Base-by-base conservation (phyloP, 768 basidiomycete species). In the Pisolithus orientalis region DNA sequence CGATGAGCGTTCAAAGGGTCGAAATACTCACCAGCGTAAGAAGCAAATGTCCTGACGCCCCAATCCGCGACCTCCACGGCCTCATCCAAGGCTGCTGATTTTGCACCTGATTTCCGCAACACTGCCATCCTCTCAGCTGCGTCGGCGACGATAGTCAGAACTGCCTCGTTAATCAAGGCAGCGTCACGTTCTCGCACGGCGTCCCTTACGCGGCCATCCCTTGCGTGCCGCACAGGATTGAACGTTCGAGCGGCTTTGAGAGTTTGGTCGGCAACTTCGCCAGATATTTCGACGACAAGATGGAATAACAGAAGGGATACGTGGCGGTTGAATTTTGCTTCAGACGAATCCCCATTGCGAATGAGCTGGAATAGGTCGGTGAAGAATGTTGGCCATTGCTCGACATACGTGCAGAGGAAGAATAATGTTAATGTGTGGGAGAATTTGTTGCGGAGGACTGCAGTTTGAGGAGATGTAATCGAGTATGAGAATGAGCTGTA, bases 231-330 rank as follows among this genome's bases (percentile, higher is more conserved):
- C 46, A 75, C 80, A 7, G 76, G 71, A 50, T 75, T 83, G 65
- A 80, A 93, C 40, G 81, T 67, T 47, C 94, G 77, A 13, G 94
- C 94, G 47, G 89, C 79, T 70, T 95, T 93, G 61, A 98, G 83
- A 56, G 92, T 82, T 62, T 91, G 88, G 72, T 99, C 96, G 47
- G 92, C 92, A n/a, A 98, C 89, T 69, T 99, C 96, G 11, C 90
- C 89, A 0, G 94, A 94, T 50, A 98, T 94, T 67, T 99, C 96
- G 53, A 89, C 83, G 42, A 99, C 77, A 59, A 97, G 77, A 62
- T 90, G 93, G 66, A 98, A 90, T 66, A 96, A 84, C 53, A 99
- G 79, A 28, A 94, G 77, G 21, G 88, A 88, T 31, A 95, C 80
- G 62, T 94, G 89, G 42, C 81, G 81, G 66, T 94, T 95, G 71